These are phyloP conservation scores for Xylaria palmicola DNA, from an alignment of 495 filamentous ascomycete species.

Conservation along the genomic window DNA sequence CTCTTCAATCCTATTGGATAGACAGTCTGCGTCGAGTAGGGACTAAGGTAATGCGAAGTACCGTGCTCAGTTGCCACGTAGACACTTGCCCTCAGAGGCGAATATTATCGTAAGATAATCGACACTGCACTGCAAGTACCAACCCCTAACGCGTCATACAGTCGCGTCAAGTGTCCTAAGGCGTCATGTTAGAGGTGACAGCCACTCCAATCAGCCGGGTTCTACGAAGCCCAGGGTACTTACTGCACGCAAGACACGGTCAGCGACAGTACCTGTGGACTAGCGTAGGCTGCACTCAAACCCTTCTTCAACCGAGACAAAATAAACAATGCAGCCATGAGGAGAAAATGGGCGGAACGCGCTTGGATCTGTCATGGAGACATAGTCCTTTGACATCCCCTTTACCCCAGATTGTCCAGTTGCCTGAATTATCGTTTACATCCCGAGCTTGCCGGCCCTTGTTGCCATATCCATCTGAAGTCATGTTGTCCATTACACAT, in stretches of 20 bases:
- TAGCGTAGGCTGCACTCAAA: background rate
- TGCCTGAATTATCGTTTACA: background rate
- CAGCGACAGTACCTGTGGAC: background rate
- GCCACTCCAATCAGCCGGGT: background rate
- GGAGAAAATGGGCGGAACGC: background rate
- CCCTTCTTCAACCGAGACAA: constrained; percentile 1
- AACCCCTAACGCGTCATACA: background rate
- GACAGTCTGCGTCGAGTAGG: background rate
- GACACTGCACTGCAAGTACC: background rate
- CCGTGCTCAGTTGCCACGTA: constrained; percentile 14
- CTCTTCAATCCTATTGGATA: constrained; percentile 5
- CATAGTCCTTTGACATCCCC: background rate
- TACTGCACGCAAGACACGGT: constrained; percentile 7
- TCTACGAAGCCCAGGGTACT: no score
- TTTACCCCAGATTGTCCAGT: background rate
- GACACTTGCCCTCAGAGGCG: constrained; percentile 8
- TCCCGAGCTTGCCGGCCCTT: constrained; percentile 1
- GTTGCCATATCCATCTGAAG: background rate
- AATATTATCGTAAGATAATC: constrained; percentile 10
- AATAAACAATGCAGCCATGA: constrained; percentile 1
- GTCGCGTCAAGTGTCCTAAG: background rate
- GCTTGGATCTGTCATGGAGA: constrained; percentile 2
- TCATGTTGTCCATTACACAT: constrained; percentile 3
- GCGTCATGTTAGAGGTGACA: constrained; percentile 4
- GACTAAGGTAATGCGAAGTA: constrained; percentile 11